Conservation (phyloP, 768 basidiomycete genomes). For the Phlebiopsis gigantea region DNA sequence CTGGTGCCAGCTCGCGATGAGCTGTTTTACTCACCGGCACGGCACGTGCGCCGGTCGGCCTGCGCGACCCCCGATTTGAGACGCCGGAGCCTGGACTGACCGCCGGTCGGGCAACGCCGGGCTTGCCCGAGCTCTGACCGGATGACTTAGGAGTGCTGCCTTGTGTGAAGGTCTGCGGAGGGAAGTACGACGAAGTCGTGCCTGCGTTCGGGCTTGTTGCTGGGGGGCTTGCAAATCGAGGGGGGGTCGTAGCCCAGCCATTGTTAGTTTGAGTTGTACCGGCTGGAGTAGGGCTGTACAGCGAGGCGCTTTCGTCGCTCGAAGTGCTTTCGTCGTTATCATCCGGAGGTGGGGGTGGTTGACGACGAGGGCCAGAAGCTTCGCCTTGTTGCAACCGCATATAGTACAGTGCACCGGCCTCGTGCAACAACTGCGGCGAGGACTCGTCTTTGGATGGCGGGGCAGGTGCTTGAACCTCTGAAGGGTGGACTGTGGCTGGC, state of each 20-base stretch:
- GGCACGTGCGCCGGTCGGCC: slow-evolving; percentile 83
- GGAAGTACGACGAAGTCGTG: slow-evolving; percentile 1
- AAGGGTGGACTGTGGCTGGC: not conserved
- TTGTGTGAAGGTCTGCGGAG: not conserved
- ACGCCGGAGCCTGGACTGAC: slow-evolving; percentile 9
- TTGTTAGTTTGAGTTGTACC: not conserved
- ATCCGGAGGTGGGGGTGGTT: slow-evolving; percentile 23
- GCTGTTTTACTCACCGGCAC: slow-evolving; percentile 33
- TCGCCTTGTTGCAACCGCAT: slow-evolving; percentile 48
- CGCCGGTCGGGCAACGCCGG: not conserved
- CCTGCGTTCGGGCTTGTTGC: not conserved
- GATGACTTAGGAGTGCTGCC: not conserved
- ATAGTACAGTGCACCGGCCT: slow-evolving; percentile 64
- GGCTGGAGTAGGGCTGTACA: slow-evolving; percentile 18
- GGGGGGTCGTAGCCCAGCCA: slow-evolving; percentile 9
- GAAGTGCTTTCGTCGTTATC: slow-evolving; percentile 28
- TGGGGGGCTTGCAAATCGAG: not conserved
- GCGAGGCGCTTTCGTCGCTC: slow-evolving; percentile 14
- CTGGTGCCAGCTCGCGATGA: slow-evolving; percentile 6
- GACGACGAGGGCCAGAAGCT: slow-evolving; percentile 14
- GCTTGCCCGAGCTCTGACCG: slow-evolving; percentile 2
- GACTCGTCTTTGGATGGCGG: slow-evolving; percentile 1
- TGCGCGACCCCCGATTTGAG: slow-evolving; percentile 34
- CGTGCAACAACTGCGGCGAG: slow-evolving; percentile 33
- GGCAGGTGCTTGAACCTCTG: not conserved